A percentile compares a stretch with the other conserved stretches of the same genome.
phyloP scores from a whole-genome alignment of 169 alveolate species.

The Cryptosporidium felis region DNA sequence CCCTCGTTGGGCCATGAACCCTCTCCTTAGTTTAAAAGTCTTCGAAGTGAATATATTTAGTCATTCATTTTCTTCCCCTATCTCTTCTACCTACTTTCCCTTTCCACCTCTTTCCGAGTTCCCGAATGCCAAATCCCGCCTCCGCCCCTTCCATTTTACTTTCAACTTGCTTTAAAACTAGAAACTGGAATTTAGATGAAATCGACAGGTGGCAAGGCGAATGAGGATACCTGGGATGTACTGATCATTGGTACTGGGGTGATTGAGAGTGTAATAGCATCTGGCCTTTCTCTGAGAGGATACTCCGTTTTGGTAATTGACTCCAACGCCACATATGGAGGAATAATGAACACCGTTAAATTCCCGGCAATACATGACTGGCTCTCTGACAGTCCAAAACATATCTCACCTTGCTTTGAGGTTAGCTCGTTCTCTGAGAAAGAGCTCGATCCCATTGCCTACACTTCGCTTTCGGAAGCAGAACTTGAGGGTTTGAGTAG shows the following conservation, averaged over 20 bases:
- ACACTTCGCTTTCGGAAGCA: not conserved
- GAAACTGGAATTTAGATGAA: no score
- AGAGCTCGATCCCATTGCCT: not conserved
- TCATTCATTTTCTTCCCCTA: no score
- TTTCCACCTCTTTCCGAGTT: no score
- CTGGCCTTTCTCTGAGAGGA: conserved; percentile 63
- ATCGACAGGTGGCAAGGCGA: no score
- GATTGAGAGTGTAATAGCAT: conserved; percentile 44
- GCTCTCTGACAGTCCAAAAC: not conserved
- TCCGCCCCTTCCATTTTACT: no score
- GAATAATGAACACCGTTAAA: conserved; percentile 25
- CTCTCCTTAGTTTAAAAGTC: no score
- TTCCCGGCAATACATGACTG: not conserved
- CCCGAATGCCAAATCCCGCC: no score
- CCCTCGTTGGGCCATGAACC: no score
- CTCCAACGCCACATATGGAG: conserved; percentile 37
- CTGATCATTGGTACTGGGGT: conserved; percentile 44
- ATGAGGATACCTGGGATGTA: conserved; percentile 46
- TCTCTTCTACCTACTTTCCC: no score
- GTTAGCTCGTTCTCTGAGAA: not conserved
- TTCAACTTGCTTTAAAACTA: no score
- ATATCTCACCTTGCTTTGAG: not conserved
- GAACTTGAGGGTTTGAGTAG: not conserved
- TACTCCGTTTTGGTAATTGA: conserved; percentile 30
- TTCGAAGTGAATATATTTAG: no score